These are phyloP conservation scores for Camellia lanceoleosa DNA, from an alignment of 148 eudicot genomes.

Conservation along the genomic window DNA sequence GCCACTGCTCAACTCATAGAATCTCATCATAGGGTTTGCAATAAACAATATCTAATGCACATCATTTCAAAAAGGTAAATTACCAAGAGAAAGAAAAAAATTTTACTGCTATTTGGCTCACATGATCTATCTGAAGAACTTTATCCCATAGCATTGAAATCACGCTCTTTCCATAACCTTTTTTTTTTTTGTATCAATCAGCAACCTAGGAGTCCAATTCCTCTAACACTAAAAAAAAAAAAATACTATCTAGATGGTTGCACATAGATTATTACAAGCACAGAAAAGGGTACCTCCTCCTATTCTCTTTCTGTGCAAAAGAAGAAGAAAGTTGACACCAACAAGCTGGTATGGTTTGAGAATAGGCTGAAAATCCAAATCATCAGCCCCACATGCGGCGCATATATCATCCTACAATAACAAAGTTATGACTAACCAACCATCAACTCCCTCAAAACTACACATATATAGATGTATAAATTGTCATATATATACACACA, in stretches of 20 bases:
- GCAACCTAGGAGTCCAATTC: background rate
- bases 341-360: conserved; percentile 97
- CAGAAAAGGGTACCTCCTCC: conserved; percentile 66
- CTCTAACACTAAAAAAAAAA: background rate
- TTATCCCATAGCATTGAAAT: background rate
- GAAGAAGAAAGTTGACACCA: conserved; percentile 95
- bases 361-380: conserved; percentile 68
- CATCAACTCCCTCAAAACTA: background rate
- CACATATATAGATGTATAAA: too few relatives aligned
- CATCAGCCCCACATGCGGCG: conserved; percentile 62
- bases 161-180: background rate
- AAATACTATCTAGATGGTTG: background rate
- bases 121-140: background rate
- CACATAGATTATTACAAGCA: background rate
- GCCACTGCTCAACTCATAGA: background rate
- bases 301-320: conserved; percentile 79
- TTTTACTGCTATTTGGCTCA: background rate
- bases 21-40: background rate
- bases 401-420: conserved; percentile 57
- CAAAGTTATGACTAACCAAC: background rate
- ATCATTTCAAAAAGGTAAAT: background rate
- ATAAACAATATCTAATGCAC: background rate
- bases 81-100: background rate
- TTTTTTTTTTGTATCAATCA: background rate
- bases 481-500: too few relatives aligned